Evolutionary conservation across 257 asterid genomes (phyloP).

Genomic region (Rhazya stricta): DNA sequence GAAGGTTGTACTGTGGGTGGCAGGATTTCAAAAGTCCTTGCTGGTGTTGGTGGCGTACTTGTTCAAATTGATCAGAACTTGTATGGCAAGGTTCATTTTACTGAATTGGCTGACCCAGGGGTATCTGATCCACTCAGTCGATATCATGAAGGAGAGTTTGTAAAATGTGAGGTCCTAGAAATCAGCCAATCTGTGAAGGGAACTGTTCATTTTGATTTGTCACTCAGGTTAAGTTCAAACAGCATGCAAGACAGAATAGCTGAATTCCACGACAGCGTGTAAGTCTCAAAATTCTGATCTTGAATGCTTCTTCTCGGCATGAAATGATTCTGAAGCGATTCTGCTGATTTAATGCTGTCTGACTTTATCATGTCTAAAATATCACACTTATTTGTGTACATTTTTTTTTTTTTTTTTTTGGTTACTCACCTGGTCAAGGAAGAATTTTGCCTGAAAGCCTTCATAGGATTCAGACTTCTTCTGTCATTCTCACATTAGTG

Average conservation of each 20-base stretch:
- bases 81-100: slow-evolving; percentile 87
- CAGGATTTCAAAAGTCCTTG: slow-evolving; percentile 73
- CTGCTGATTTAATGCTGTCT: not conserved
- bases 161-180: slow-evolving; percentile 77
- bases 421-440: not conserved
- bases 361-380: not conserved
- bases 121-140: slow-evolving; percentile 65
- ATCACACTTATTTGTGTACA: not conserved
- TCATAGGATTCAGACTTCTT: not conserved
- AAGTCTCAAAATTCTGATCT: slow-evolving; percentile 28
- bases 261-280: slow-evolving; percentile 34
- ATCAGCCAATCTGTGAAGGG: slow-evolving; percentile 43
- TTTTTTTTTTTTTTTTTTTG: not conserved
- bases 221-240: slow-evolving; percentile 46
- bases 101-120: slow-evolving; percentile 66
- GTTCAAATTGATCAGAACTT: slow-evolving; percentile 67
- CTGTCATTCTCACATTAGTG: not conserved
- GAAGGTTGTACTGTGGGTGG: slow-evolving; percentile 77
- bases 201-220: slow-evolving; percentile 70
- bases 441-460: not conserved
- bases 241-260: slow-evolving; percentile 25
- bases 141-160: slow-evolving; percentile 73
- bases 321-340: not conserved
- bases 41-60: slow-evolving; percentile 80
- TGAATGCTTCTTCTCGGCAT: slow-evolving; percentile 2